Evolutionary conservation across 176 grass and related monocot genomes (phyloP), one percentile per base, ranked within the genome.

Genomic region (Poa annua): DNA sequence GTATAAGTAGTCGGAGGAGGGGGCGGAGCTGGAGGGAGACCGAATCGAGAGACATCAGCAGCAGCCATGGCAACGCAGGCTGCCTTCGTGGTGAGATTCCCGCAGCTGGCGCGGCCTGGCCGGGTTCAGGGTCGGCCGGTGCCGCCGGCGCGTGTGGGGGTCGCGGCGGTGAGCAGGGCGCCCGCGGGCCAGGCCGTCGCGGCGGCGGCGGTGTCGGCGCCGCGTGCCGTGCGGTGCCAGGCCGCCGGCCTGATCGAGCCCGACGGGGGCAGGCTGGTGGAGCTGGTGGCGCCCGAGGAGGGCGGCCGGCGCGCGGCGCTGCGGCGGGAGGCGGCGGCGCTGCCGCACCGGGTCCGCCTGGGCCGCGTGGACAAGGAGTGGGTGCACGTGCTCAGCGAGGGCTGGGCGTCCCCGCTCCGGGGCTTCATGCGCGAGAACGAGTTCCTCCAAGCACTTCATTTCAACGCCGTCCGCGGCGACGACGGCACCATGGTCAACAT

Each of bases 381-480:
- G 96, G 57, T 94, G 53, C 96, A 99, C 54, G 96, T 99, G 69
- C 87, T 99, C 45, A 99, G 96, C 85, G 96, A 99, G 47, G 96
- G 96, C 68, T 99, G 96, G 96, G 96, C 96, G 1, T 96, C 93
- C 86, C 96, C 96, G 6, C 93, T 99, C 6, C 85, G 86, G 38
- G 96, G 96, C 45, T 99, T 99, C 96, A 99, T 99, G 96, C 88
- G 96, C 12, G 93, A 99, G 89, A 25, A 61, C 71, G 93, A 99
- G 96, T 99, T 99, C 89, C 93, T 99, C 96, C 96, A 99, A 96
- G 72, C 96, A 86, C 96, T 99, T 99, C 96, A 99, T 94, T 99
- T 99, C 65, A 94, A 90, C 80, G 83, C 93, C 73, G 85, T 99
- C 85, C 96, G 96, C 38, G 93, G 86, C 61, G 77, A 16, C 47